A percentile compares a stretch with the other conserved stretches of the same genome.
Conservation (phyloP, 768 basidiomycete genomes). For the Ramaria rubella region DNA sequence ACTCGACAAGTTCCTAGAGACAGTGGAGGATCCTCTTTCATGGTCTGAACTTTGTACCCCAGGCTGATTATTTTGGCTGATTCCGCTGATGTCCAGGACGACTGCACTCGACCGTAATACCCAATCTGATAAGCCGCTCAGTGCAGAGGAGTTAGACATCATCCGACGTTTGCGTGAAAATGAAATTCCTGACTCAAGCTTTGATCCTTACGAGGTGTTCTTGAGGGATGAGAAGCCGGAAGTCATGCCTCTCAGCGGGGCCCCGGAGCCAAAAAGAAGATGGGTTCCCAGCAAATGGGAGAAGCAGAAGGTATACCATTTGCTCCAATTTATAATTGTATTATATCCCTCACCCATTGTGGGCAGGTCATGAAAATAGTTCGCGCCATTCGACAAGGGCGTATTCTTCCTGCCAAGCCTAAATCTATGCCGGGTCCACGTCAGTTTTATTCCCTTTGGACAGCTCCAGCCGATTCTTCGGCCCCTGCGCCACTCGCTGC, state of each 20-base stretch:
- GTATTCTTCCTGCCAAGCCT: slow-evolving; percentile 86
- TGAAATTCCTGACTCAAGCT: slow-evolving; percentile 85
- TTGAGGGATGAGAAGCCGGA: slow-evolving; percentile 94
- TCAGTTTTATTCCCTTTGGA: slow-evolving; percentile 87
- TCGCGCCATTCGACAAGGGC: slow-evolving; percentile 93
- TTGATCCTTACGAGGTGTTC: slow-evolving; percentile 93
- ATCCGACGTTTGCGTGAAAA: slow-evolving; percentile 84
- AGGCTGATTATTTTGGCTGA: neutral
- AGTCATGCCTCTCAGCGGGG: slow-evolving; percentile 84
- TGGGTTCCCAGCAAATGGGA: slow-evolving; percentile 99
- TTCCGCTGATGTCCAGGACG: slow-evolving; percentile 47
- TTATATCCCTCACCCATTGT: neutral
- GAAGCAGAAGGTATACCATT: slow-evolving; percentile 80
- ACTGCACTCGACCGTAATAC: slow-evolving; percentile 86
- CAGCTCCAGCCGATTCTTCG: slow-evolving; percentile 53
- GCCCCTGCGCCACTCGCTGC: slow-evolving; percentile 88
- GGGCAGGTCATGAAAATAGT: slow-evolving; percentile 99
- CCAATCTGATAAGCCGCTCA: slow-evolving; percentile 80
- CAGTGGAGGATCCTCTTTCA: slow-evolving; percentile 83
- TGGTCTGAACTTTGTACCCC: slow-evolving; percentile 52
- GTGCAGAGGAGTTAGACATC: slow-evolving; percentile 88
- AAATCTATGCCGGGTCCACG: slow-evolving; percentile 57
- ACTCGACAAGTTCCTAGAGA: slow-evolving; percentile 91
- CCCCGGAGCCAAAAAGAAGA: slow-evolving; percentile 91
- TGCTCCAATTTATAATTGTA: neutral